These are phyloP conservation scores for Kodamaea kakaduensis DNA, from an alignment of 805 yeast genomes.

Conservation along the genomic window DNA sequence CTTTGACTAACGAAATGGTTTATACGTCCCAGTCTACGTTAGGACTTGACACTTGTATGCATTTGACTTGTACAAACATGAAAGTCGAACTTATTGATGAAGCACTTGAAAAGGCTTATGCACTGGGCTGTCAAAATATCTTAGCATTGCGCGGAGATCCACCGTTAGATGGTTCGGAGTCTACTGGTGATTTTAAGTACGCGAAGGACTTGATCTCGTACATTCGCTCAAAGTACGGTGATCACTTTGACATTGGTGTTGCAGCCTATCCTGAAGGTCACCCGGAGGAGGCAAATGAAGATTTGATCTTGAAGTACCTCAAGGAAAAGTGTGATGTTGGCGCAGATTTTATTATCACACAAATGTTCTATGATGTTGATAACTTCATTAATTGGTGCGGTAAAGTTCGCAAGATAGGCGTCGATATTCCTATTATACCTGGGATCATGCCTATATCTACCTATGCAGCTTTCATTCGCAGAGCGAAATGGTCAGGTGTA, in stretches of 20 bases:
- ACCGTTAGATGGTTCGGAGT: slow-evolving; percentile 69
- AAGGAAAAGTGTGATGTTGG: slow-evolving; percentile 92
- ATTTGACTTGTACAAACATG: slow-evolving; percentile 96
- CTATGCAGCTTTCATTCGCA: slow-evolving; percentile 84
- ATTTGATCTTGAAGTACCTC: slow-evolving; percentile 52
- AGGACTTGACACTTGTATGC: slow-evolving; percentile 97
- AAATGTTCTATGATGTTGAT: slow-evolving; percentile 94
- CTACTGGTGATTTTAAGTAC: slow-evolving; percentile 79
- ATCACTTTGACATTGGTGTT: slow-evolving; percentile 90
- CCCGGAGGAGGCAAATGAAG: slow-evolving; percentile 69
- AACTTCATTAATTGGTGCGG: slow-evolving; percentile 80
- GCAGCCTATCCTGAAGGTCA: slow-evolving; percentile 99
- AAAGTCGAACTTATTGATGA: slow-evolving; percentile 71
- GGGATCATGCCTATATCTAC: slow-evolving; percentile 99
- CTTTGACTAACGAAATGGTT: slow-evolving; percentile 86
- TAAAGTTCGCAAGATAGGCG: slow-evolving; percentile 63
- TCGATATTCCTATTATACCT: slow-evolving; percentile 85
- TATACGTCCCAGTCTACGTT: slow-evolving; percentile 84
- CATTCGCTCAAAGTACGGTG: slow-evolving; percentile 74
- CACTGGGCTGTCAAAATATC: slow-evolving; percentile 92
- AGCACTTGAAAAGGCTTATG: slow-evolving; percentile 80
- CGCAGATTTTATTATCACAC: slow-evolving; percentile 90
- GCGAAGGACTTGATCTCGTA: slow-evolving; percentile 83
- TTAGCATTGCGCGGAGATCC: slow-evolving; percentile 95
- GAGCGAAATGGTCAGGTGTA: slow-evolving; percentile 93